Percentiles rank a stretch among this genome's conserved stretches.
Conservation (phyloP, 257 asterid genomes). For the Solanum piurae region DNA sequence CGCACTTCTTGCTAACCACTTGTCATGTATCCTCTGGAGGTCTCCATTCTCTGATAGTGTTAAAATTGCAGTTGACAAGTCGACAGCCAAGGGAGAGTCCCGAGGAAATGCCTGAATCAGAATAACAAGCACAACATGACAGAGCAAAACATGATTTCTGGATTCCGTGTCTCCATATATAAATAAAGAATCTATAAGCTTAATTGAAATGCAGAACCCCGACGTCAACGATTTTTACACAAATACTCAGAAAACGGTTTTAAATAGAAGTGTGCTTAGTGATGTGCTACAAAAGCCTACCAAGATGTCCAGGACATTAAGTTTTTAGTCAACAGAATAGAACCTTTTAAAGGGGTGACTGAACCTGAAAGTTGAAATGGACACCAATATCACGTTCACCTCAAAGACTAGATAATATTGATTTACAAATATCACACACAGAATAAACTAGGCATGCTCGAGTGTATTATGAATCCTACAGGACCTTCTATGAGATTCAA, state of each 20-base stretch:
- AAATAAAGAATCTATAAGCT: background rate
- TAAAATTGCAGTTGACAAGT: slow-evolving; percentile 48
- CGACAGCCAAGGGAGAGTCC: slow-evolving; percentile 52
- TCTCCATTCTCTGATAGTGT: slow-evolving; percentile 90
- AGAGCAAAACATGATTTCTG: background rate
- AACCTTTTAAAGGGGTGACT: background rate
- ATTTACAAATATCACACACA: background rate
- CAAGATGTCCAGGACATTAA: background rate
- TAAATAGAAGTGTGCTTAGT: background rate
- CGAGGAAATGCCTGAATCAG: slow-evolving; percentile 45
- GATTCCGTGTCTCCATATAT: background rate
- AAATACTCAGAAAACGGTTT: background rate
- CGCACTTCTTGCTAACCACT: slow-evolving; percentile 49
- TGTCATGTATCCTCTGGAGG: slow-evolving; percentile 88
- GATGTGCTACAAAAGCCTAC: background rate
- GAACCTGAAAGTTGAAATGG: background rate
- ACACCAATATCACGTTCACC: background rate
- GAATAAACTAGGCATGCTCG: background rate
- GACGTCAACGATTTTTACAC: background rate
- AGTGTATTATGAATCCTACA: background rate
- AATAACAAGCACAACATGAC: background rate
- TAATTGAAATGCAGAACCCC: background rate
- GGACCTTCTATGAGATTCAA: background rate
- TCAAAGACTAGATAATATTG: background rate
- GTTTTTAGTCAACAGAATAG: background rate